A percentile compares a stretch with the other conserved stretches of the same genome.
Evolutionary conservation across 2,329 filamentous ascomycete species (phyloP).

Genomic region (Periconia sp.): DNA sequence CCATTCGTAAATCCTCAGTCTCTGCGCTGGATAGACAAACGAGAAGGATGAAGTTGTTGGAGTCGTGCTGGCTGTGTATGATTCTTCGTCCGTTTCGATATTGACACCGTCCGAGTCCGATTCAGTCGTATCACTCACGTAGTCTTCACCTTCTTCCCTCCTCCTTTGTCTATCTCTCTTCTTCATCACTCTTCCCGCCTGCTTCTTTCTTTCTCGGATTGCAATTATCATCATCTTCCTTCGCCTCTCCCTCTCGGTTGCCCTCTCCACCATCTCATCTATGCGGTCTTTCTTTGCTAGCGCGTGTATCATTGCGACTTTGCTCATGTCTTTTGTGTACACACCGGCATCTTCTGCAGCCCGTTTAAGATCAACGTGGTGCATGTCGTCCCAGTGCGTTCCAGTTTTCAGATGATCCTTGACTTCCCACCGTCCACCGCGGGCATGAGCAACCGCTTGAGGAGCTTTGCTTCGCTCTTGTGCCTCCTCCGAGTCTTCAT

Average conservation of each 20-base stretch:
- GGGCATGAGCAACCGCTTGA: slow-evolving; percentile 20
- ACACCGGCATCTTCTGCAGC: slow-evolving; percentile 20
- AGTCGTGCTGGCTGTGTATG: slow-evolving; percentile 14
- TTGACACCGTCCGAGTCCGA: slow-evolving; percentile 10
- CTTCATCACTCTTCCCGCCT: slow-evolving; percentile 7
- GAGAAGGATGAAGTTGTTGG: not conserved
- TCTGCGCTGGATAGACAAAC: slow-evolving; percentile 13
- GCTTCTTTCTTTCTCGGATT: slow-evolving; percentile 11
- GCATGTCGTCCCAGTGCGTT: slow-evolving; percentile 32
- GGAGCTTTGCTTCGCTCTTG: slow-evolving; percentile 7
- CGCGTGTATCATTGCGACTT: slow-evolving; percentile 26
- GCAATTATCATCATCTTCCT: slow-evolving; percentile 12
- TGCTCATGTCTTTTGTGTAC: slow-evolving; percentile 35
- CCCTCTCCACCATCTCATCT: not conserved
- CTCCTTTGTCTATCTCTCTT: slow-evolving; percentile 11
- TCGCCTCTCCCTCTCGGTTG: slow-evolving; percentile 9
- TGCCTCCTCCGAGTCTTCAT: slow-evolving; percentile 2
- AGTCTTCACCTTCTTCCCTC: not conserved
- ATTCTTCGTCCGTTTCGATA: slow-evolving; percentile 13
- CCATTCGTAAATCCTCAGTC: slow-evolving; percentile 32
- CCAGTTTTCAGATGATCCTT: slow-evolving; percentile 27
- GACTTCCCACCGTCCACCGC: slow-evolving; percentile 34
- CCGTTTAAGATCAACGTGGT: slow-evolving; percentile 22
- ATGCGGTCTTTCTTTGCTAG: slow-evolving; percentile 22
- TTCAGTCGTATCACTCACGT: slow-evolving; percentile 4